phyloP scores from a whole-genome alignment of 768 basidiomycete species.

The Leccinum variicolor region DNA sequence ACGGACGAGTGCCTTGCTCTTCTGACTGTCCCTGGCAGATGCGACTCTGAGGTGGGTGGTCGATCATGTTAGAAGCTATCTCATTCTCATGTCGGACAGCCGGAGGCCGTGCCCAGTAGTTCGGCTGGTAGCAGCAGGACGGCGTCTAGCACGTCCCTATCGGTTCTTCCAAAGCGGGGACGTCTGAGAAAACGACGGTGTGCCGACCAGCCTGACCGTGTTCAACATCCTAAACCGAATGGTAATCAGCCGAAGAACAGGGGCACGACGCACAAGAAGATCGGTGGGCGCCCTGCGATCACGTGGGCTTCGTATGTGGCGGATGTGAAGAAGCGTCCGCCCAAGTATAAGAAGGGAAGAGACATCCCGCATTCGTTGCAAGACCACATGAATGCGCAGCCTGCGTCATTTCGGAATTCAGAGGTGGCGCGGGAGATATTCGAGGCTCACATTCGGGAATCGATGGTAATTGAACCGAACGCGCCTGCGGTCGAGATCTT shows the following conservation, averaged over 20 bases:
- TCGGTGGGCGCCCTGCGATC: slow-evolving; percentile 11
- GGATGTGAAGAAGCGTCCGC: slow-evolving; percentile 13
- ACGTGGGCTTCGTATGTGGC: slow-evolving; percentile 23
- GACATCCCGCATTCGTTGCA: slow-evolving; percentile 64
- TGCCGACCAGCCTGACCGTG: background rate
- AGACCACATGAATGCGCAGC: slow-evolving; percentile 60
- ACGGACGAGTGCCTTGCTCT: slow-evolving; percentile 17
- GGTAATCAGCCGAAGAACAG: background rate
- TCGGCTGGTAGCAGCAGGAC: slow-evolving; percentile 13
- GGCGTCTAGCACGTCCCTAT: slow-evolving; percentile 15
- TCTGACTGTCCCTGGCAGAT: background rate
- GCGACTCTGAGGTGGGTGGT: slow-evolving; percentile 10
- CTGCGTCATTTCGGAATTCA: slow-evolving; percentile 37
- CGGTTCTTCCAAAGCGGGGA: background rate
- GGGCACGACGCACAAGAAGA: background rate
- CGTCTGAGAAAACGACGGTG: background rate
- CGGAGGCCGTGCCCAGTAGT: background rate
- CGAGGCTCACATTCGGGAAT: slow-evolving; percentile 61
- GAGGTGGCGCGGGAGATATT: slow-evolving; percentile 53
- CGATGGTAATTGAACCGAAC: slow-evolving; percentile 60
- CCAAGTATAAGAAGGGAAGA: slow-evolving; percentile 33
- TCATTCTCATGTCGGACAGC: slow-evolving; percentile 9
- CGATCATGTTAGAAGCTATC: background rate
- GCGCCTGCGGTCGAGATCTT: slow-evolving; percentile 64
- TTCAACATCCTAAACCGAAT: background rate